phyloP scores from a whole-genome alignment of 2,329 filamentous ascomycete species.

The Aspergillus sp. region DNA sequence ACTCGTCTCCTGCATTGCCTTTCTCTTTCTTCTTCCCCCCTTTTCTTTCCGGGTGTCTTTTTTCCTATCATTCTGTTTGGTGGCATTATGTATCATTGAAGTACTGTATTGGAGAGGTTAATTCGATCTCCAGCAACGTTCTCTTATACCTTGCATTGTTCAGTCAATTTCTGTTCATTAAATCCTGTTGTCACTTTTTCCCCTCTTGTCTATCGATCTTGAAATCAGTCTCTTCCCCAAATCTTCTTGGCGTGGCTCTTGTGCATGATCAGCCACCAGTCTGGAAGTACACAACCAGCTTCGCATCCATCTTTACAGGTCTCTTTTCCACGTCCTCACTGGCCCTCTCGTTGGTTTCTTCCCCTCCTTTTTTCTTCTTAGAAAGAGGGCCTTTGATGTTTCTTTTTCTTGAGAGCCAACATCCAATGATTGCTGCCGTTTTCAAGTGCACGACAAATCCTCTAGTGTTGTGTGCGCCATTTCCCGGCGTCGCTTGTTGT shows the following conservation, averaged over 20 bases:
- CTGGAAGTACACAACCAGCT: not conserved
- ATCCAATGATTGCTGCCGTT: conserved; percentile 25
- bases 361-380: not conserved
- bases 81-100: conserved; percentile 24
- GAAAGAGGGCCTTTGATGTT: conserved; percentile 6
- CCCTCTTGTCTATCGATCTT: conserved; percentile 7
- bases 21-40: conserved; percentile 13
- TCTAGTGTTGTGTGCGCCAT: conserved; percentile 12
- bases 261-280: conserved; percentile 6
- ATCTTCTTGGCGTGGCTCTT: conserved; percentile 5
- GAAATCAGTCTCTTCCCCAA: conserved; percentile 2
- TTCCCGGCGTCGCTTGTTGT: conserved; percentile 11
- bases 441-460: conserved; percentile 17
- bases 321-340: no score
- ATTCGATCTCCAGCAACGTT: conserved; percentile 20
- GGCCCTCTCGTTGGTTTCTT: not conserved
- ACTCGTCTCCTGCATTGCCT: conserved; percentile 5
- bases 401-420: conserved; percentile 11
- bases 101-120: conserved; percentile 19
- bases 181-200: conserved; percentile 11
- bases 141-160: conserved; percentile 9
- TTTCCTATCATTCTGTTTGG: conserved; percentile 10
- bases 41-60: not conserved
- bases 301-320: no score
- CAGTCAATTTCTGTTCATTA: conserved; percentile 13